Evolutionary conservation across 768 basidiomycete species (phyloP).

Genomic region (Baorangia bicolor): DNA sequence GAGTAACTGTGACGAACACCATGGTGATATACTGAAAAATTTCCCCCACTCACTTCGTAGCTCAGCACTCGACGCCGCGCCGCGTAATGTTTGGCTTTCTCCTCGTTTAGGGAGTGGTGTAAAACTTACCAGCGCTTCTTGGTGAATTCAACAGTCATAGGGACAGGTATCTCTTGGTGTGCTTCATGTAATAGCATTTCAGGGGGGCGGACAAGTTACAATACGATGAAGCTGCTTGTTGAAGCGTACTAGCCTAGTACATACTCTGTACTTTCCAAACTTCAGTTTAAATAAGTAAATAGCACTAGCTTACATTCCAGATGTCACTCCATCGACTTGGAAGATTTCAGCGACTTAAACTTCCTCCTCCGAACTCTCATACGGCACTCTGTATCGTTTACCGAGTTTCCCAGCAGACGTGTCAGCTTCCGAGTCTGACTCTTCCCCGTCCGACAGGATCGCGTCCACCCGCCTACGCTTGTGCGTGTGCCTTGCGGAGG

Average conservation of each 20-base stretch:
- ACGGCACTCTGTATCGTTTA: constrained; percentile 3
- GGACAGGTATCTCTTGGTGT: neutral
- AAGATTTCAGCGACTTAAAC: neutral
- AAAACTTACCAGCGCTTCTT: too few species aligned
- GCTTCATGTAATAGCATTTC: neutral
- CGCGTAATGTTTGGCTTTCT: too few species aligned
- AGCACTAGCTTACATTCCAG: neutral
- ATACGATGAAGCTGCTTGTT: neutral
- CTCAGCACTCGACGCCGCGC: too few species aligned
- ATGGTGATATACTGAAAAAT: too few species aligned
- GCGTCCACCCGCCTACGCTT: constrained; percentile 4
- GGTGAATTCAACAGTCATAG: too few species aligned
- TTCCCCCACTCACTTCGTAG: too few species aligned
- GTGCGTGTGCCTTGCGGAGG: neutral
- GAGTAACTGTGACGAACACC: too few species aligned
- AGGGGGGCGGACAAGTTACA: neutral
- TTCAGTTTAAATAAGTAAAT: neutral
- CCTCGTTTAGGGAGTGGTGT: too few species aligned
- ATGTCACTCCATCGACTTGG: neutral
- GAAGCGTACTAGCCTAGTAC: too few species aligned
- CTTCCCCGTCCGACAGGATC: constrained; percentile 8
- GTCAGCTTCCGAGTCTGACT: neutral
- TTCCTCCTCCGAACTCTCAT: constrained; percentile 2
- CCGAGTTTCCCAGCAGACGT: neutral
- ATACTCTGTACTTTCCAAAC: neutral